Base-by-base conservation (phyloP, 2,329 filamentous ascomycete genomes). In the Arthroderma sp. region DNA sequence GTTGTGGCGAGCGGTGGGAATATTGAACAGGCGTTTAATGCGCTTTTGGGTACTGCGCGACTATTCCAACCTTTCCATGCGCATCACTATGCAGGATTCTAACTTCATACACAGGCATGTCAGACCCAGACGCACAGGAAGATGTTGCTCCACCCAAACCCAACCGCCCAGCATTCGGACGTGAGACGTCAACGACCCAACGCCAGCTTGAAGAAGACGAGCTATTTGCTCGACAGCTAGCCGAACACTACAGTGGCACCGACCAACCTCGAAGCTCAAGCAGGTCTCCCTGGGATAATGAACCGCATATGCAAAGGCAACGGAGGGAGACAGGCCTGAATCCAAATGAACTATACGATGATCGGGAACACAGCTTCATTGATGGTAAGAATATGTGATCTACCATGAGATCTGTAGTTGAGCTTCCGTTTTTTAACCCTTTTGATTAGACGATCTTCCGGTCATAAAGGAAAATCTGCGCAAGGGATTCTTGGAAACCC, bases 1-100 rank as follows among this genome's bases (percentile, higher is more conserved):
- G 68, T 98, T 51, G 74, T 77, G 27, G 91, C 91, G 9, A 96
- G 91, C 62, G 75, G 80, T 47, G 89, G 88, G 48, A 79, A 82
- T 57, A 80, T 96, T 40, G 91, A 98, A 64, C 84, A 86, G 30
- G 89, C 91, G 9, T 98, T 98, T 68, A 91, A 95, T 66, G 91
- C 91, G 32, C 74, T 98, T 37, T 73, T 98, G 38, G 84, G 85
- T 86, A 71, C 50, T 73, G 57, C 44, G 10, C 29, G 31, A 27
- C 37, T 11, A 29, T 40, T 29, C 29, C 10, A n/a, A 22, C 15
- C 37, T 9, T 39, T 27, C n/a, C 3, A 7, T 41, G 9, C 33
- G 33, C 28, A 10, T 48, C 40, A 51, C 6, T 10, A n/a, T 10
- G 31, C 36, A 31, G 6, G 28, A 31, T 41, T 11, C 45, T 44